Conservation (phyloP, 2,329 filamentous ascomycete species). For the Alternaria brassicae region DNA sequence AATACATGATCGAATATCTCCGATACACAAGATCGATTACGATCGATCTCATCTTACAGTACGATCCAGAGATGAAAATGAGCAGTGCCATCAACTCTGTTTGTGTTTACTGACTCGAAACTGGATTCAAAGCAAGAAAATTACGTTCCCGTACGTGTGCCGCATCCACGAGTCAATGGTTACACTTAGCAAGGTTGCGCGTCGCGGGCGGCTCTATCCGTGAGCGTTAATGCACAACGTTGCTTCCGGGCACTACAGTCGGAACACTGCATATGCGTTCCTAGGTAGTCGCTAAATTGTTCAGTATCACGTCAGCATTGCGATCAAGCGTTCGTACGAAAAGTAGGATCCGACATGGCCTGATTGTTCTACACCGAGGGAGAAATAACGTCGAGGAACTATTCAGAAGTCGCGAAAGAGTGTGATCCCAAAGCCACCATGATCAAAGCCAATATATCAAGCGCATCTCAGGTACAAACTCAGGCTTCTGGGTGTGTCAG, state of each 20-base stretch:
- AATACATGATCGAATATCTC: neutral
- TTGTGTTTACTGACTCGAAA: neutral
- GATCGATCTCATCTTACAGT: neutral
- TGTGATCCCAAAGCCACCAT: neutral
- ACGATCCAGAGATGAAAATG: neutral
- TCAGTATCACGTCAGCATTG: neutral
- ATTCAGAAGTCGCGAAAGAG: too few relatives aligned
- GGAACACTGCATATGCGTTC: neutral
- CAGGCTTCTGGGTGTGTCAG: neutral
- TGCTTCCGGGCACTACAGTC: neutral
- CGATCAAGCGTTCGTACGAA: neutral
- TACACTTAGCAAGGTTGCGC: neutral
- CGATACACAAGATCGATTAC: neutral
- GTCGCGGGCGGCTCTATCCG: neutral
- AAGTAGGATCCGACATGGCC: neutral
- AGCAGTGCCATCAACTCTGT: neutral
- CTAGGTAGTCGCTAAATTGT: rapidly evolving
- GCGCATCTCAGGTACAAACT: neutral
- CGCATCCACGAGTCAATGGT: neutral
- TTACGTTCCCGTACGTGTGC: neutral
- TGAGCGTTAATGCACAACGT: neutral
- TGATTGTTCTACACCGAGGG: neutral
- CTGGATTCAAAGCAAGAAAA: neutral
- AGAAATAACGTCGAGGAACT: neutral
- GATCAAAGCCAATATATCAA: neutral